Evolutionary conservation across 192 early-diverging fungal species (phyloP).

Genomic region (Gryganskiella cystojenkinii): DNA sequence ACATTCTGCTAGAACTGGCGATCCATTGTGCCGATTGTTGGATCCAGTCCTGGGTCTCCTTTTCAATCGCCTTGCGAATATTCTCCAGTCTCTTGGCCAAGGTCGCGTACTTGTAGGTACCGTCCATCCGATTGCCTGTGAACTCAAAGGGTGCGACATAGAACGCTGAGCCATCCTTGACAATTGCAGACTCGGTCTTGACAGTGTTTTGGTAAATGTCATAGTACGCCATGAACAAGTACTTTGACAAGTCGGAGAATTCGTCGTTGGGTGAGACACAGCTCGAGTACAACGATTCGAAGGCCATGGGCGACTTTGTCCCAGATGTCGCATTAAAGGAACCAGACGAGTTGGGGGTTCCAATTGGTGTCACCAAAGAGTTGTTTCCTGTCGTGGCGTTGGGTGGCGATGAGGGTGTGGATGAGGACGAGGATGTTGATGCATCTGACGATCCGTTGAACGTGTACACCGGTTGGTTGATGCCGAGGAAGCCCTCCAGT

Average conservation of each 20-base stretch:
- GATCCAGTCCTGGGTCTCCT: constrained; percentile 64
- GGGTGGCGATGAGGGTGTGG: constrained; percentile 29
- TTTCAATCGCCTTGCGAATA: constrained; percentile 54
- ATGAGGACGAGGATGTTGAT: constrained; percentile 18
- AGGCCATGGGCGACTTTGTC: constrained; percentile 24
- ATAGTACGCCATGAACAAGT: constrained; percentile 65
- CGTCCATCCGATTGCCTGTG: constrained; percentile 65
- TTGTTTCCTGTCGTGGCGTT: constrained; percentile 1
- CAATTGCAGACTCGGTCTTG: constrained; percentile 54
- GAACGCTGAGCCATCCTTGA: constrained; percentile 60
- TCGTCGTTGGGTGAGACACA: constrained; percentile 47
- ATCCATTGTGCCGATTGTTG: constrained; percentile 57
- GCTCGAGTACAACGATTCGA: constrained; percentile 54
- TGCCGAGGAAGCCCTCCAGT: constrained; percentile 58
- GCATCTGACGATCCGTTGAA: constrained; percentile 18
- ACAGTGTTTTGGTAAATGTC: constrained; percentile 62
- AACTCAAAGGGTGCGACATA: constrained; percentile 60
- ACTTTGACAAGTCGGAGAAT: constrained; percentile 68
- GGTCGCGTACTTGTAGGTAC: constrained; percentile 55
- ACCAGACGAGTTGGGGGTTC: constrained; percentile 35
- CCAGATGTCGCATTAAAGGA: constrained; percentile 1
- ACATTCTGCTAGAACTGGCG: constrained; percentile 57
- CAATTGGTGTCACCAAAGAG: constrained; percentile 29
- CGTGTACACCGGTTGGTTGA: constrained; percentile 23
- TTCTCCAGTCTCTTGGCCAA: constrained; percentile 54